phyloP scores from a whole-genome alignment of 1,284 basidiomycete species.

The Trichosporon sp. region DNA sequence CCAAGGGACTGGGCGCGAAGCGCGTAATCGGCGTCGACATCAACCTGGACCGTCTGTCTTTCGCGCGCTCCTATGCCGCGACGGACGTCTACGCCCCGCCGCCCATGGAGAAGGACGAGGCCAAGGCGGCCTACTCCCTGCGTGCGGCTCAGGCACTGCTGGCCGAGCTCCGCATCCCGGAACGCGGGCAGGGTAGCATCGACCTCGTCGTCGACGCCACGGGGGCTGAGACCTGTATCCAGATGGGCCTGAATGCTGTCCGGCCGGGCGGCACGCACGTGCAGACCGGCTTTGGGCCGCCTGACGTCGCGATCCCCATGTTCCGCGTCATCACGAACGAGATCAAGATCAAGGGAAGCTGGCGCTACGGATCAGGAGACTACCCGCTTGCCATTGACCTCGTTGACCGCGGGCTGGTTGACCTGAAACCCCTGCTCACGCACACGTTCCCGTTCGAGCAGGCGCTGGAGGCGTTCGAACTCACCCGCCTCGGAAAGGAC shows the following conservation, averaged over 20 bases:
- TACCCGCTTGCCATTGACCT: conserved; percentile 62
- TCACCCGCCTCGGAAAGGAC: conserved; percentile 70
- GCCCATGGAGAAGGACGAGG: conserved; percentile 40
- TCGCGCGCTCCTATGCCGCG: conserved; percentile 84
- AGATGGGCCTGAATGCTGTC: conserved; percentile 63
- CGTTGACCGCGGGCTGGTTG: conserved; percentile 60
- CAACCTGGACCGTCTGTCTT: conserved; percentile 75
- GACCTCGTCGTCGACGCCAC: conserved; percentile 66
- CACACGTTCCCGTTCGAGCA: conserved; percentile 65
- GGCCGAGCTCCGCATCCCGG: conserved; percentile 56
- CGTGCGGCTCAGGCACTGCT: conserved; percentile 58
- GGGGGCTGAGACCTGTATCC: conserved; percentile 66
- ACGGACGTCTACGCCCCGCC: conserved; percentile 65
- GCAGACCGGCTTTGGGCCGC: conserved; percentile 53
- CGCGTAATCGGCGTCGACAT: conserved; percentile 83
- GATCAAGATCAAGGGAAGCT: conserved; percentile 52
- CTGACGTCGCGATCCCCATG: conserved; percentile 53
- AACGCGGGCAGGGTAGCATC: conserved; percentile 59
- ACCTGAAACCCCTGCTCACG: conserved; percentile 62
- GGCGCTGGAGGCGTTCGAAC: conserved; percentile 62
- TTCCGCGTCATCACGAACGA: conserved; percentile 53
- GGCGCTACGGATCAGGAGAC: conserved; percentile 54
- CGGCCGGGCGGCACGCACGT: conserved; percentile 59
- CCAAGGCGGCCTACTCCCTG: conserved; percentile 62
- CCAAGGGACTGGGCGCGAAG: conserved; percentile 81